Evolutionary conservation across 495 filamentous ascomycete species (phyloP).

Genomic region (Immersiella caudata): DNA sequence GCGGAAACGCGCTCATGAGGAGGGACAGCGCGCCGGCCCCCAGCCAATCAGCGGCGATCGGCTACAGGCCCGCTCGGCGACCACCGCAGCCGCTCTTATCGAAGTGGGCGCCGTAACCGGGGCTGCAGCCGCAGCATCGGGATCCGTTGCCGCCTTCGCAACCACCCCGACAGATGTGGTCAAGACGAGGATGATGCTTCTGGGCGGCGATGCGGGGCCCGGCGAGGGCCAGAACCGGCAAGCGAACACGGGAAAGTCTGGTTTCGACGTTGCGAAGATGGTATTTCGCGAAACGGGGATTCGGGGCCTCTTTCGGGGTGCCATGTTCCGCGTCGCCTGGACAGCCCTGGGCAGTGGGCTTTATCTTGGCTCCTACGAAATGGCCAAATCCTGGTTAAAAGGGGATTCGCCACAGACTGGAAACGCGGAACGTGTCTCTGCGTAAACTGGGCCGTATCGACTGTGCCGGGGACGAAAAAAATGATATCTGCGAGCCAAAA

Average conservation of each 20-base stretch:
- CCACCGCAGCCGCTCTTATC: conserved; percentile 38
- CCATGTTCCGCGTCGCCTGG: conserved; percentile 73
- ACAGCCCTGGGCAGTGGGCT: conserved; percentile 78
- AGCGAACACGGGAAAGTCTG: conserved; percentile 34
- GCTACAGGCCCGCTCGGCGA: not conserved
- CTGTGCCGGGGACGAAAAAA: not conserved
- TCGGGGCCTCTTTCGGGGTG: conserved; percentile 77
- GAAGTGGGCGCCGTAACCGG: conserved; percentile 73
- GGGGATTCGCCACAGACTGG: conserved; percentile 4
- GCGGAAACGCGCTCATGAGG: conserved; percentile 17
- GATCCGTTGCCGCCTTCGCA: conserved; percentile 66
- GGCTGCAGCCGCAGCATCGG: conserved; percentile 67
- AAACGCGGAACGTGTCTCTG: conserved; percentile 1
- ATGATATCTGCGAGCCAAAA: not conserved
- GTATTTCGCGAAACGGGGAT: conserved; percentile 66
- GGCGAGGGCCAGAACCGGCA: conserved; percentile 18
- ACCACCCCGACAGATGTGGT: conserved; percentile 85
- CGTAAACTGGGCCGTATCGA: not conserved
- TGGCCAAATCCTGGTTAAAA: conserved; percentile 69
- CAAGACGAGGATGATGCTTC: conserved; percentile 77
- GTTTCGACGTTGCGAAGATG: conserved; percentile 61
- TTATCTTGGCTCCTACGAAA: conserved; percentile 86
- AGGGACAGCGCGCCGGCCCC: conserved; percentile 21
- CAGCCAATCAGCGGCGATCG: conserved; percentile 1
- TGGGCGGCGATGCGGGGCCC: conserved; percentile 41